phyloP scores from a whole-genome alignment of 768 basidiomycete species.

The Pisolithus albus region DNA sequence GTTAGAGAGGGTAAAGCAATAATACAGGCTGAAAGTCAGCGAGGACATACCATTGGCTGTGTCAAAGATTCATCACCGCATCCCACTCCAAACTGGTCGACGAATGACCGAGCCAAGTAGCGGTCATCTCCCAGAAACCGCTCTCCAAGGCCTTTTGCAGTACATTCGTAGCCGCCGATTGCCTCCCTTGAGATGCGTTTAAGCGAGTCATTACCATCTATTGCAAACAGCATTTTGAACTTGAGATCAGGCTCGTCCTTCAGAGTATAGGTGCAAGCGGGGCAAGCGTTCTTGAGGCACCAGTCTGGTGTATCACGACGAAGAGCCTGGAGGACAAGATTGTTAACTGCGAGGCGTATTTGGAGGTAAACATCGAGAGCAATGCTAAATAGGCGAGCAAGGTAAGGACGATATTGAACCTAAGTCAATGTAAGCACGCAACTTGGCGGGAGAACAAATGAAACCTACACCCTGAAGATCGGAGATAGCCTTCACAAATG shows the following conservation, averaged over 20 bases:
- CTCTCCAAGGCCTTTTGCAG: constrained; percentile 12
- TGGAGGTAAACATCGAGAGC: constrained; percentile 32
- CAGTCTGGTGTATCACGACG: constrained; percentile 25
- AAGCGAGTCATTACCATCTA: constrained; percentile 10
- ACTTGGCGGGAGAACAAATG: background rate
- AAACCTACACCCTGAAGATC: constrained; percentile 16
- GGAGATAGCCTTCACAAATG: constrained; percentile 21
- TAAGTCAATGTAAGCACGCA: background rate
- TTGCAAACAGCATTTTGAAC: constrained; percentile 14
- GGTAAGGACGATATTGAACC: background rate
- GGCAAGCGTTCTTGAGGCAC: constrained; percentile 29
- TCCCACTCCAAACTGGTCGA: background rate
- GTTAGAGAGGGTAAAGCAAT: background rate
- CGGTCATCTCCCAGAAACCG: background rate
- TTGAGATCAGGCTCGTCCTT: background rate
- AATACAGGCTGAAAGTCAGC: background rate
- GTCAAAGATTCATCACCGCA: background rate
- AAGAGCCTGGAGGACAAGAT: constrained; percentile 17
- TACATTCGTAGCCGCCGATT: constrained; percentile 17
- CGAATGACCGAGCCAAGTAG: background rate
- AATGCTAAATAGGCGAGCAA: constrained; percentile 10
- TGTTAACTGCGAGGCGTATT: constrained; percentile 16
- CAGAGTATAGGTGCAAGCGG: constrained; percentile 26
- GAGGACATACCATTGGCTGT: background rate
- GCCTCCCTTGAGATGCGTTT: constrained; percentile 29